These are phyloP conservation scores for Nicotiana otophora DNA, from an alignment of 257 asterid genomes.

Conservation along the genomic window DNA sequence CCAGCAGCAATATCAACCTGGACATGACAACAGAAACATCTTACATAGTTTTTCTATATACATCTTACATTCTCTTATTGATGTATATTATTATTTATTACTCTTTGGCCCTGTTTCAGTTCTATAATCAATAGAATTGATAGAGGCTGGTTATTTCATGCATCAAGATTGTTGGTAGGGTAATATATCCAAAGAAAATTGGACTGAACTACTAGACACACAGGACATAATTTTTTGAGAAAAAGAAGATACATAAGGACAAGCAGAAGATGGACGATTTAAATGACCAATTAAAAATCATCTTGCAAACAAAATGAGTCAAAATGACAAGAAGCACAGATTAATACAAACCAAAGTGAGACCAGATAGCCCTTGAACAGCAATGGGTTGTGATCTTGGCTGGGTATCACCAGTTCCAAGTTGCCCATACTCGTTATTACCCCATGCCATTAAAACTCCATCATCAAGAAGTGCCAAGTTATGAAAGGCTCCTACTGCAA, in stretches of 20 bases:
- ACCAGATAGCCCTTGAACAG: conserved; percentile 82
- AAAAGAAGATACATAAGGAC: neutral
- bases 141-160: neutral
- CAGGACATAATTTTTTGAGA: neutral
- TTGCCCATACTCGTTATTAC: conserved; percentile 96
- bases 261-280: neutral
- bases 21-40: conserved; percentile 17
- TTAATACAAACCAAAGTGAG: conserved; percentile 64
- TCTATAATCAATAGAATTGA: neutral
- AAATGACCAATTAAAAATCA: conserved; percentile 10
- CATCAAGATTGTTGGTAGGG: neutral
- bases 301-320: neutral
- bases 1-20: conserved; percentile 99
- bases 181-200: neutral
- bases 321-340: neutral
- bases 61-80: neutral
- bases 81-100: neutral
- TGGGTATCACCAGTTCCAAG: conserved; percentile 98
- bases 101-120: neutral
- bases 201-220: neutral
- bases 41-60: conserved; percentile 9
- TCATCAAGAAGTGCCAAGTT: conserved; percentile 88
- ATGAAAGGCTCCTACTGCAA: conserved; percentile 97
- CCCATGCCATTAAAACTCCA: conserved; percentile 93
- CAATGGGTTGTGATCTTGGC: conserved; percentile 94